Evolutionary conservation across 2,329 filamentous ascomycete species (phyloP).

Genomic region (Pezizomycotina sp.): DNA sequence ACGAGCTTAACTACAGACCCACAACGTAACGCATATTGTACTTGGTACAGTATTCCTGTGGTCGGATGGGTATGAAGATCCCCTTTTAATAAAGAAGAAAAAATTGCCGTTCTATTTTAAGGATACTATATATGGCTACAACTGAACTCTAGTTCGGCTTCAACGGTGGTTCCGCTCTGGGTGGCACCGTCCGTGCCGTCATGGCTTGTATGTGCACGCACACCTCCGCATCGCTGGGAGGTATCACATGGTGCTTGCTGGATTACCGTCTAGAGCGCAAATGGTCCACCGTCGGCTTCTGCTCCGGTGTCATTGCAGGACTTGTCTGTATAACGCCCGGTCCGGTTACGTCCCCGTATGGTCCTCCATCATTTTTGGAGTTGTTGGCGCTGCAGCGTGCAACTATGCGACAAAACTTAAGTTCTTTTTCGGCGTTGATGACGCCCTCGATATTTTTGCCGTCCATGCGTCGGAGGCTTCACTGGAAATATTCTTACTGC

Average conservation of each 20-base stretch:
- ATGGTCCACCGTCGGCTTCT: constrained; percentile 88
- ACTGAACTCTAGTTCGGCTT: constrained; percentile 60
- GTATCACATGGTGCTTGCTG: constrained; percentile 75
- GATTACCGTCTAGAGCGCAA: constrained; percentile 80
- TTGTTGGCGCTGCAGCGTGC: constrained; percentile 58
- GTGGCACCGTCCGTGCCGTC: constrained; percentile 66
- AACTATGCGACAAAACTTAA: constrained; percentile 89
- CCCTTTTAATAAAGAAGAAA: background rate
- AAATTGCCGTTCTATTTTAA: background rate
- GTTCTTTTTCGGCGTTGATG: constrained; percentile 63
- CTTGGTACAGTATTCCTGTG: constrained; percentile 86
- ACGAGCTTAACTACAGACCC: constrained; percentile 83
- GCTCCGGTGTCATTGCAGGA: constrained; percentile 74
- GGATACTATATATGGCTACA: constrained; percentile 1
- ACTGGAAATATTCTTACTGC: constrained; percentile 65
- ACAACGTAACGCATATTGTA: constrained; percentile 85
- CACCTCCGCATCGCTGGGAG: constrained; percentile 65
- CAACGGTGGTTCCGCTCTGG: constrained; percentile 70
- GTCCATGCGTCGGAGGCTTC: constrained; percentile 63
- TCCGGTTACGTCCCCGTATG: constrained; percentile 62
- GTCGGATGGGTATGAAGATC: constrained; percentile 62
- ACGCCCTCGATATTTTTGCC: constrained; percentile 77
- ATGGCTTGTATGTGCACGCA: constrained; percentile 82
- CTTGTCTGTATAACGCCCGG: constrained; percentile 79
- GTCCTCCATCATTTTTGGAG: constrained; percentile 64